Base-by-base conservation (phyloP, 2,329 filamentous ascomycete species). In the Cladosporium sp. region DNA sequence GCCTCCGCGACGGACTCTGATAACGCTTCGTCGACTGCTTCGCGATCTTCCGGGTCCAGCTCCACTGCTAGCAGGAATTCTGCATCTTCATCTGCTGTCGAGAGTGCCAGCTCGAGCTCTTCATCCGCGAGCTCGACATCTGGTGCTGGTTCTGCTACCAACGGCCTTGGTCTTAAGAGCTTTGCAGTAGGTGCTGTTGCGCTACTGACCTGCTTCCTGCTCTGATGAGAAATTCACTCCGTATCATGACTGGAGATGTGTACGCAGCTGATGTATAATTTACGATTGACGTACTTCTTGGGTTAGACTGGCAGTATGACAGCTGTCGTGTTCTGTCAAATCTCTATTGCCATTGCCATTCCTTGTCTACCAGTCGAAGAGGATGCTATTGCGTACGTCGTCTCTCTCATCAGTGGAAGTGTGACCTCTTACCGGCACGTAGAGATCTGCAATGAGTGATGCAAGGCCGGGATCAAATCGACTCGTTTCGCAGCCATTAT, bases 191-290 rank as follows among this genome's bases (percentile, higher is more conserved):
- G 52, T 32, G 52, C 52, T 34, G 28, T 55, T 55, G 52, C 30
- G 3, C 52, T 55, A 8, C 30, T 55, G n/a, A 32, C 52, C 52
- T 34, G 30, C 28, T 21, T 32, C 10, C 30, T 55, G n/a, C n/a
- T 55, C 12, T 34, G n/a, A 34, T 55, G 52, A 55, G 14, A 12
- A 28, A 34, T 54, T 4, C 4, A 18, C 51, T n/a, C 28, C 7
- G 32, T 55, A 12, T 21, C 3, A 15, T 32, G 18, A 55, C 5
- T 5, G 15, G 52, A 55, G 2, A 55, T n/a, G 18, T 21, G 18
- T 21, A n/a, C 30, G n/a, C 32, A 24, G 52, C 28, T 55, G 34
- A 55, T 55, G 52, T 55, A 55, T 34, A 55, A 30, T 55, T 34
- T 2, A 55, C 28, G 52, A 55, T 14, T 34, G 28, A 55, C 18